Evolutionary conservation across 176 grass and related monocot species (phyloP).

Genomic region (Oryza nivara): DNA sequence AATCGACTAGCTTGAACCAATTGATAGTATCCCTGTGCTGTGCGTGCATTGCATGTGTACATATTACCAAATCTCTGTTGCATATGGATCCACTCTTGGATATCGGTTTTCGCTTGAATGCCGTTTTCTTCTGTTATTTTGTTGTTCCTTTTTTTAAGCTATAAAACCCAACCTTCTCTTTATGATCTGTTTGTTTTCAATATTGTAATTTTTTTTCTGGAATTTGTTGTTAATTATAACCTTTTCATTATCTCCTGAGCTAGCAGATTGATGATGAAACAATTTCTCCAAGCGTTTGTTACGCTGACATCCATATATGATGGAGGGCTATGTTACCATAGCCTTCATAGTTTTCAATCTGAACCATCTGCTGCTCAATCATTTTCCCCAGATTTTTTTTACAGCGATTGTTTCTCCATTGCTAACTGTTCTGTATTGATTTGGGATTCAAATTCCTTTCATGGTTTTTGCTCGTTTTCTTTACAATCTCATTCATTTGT

Average conservation of each 20-base stretch:
- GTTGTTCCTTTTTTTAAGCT: too few species aligned
- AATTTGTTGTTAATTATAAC: not conserved
- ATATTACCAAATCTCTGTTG: too few species aligned
- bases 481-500: not conserved
- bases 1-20: too few species aligned
- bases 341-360: conserved; percentile 59
- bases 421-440: not conserved
- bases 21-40: too few species aligned
- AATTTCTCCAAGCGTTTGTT: conserved; percentile 41
- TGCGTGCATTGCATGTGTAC: too few species aligned
- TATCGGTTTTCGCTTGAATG: too few species aligned
- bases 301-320: conserved; percentile 42
- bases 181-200: too few species aligned
- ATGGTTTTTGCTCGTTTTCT: not conserved
- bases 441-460: not conserved
- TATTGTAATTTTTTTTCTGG: not conserved
- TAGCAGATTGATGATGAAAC: conserved; percentile 46
- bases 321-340: conserved; percentile 33
- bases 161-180: not conserved
- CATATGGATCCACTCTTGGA: too few species aligned
- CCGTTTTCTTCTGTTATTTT: too few species aligned
- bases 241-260: not conserved
- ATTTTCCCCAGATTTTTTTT: not conserved
- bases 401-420: not conserved
- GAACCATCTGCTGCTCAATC: conserved; percentile 35